Percentiles rank a stretch among this genome's conserved stretches.
Evolutionary conservation across 768 basidiomycete species (phyloP).

Genomic region (Cyclocybe cylindracea): DNA sequence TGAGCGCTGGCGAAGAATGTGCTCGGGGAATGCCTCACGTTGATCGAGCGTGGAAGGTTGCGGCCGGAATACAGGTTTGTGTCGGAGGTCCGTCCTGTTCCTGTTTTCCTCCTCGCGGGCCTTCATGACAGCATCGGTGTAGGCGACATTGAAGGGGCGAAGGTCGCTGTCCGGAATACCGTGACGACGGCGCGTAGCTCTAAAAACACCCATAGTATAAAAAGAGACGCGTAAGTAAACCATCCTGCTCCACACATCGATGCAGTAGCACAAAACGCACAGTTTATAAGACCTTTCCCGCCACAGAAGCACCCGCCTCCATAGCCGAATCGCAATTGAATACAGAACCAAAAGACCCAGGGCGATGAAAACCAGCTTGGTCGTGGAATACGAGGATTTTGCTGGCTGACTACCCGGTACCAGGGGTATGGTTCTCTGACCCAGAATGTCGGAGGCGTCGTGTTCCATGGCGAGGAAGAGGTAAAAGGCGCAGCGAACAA

Average conservation of each 20-base stretch:
- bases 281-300: conserved; percentile 65
- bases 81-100: conserved; percentile 29
- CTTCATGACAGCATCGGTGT: conserved; percentile 61
- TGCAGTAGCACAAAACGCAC: conserved; percentile 37
- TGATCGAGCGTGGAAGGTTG: conserved; percentile 32
- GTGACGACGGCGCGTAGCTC: conserved; percentile 72
- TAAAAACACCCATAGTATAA: conserved; percentile 24
- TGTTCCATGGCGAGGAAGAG: conserved; percentile 51
- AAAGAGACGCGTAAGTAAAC: conserved; percentile 18
- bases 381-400: conserved; percentile 40
- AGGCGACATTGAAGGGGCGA: conserved; percentile 87
- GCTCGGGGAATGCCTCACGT: conserved; percentile 36
- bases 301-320: conserved; percentile 54
- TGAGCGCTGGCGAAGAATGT: conserved; percentile 45
- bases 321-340: conserved; percentile 36
- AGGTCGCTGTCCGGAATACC: conserved; percentile 85
- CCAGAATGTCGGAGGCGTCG: conserved; percentile 75
- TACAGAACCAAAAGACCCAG: conserved; percentile 38
- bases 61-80: conserved; percentile 31
- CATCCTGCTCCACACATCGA: conserved; percentile 1
- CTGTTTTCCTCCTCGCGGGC: conserved; percentile 54
- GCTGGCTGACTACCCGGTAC: conserved; percentile 27
- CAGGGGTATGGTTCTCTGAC: conserved; percentile 48
- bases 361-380: conserved; percentile 36
- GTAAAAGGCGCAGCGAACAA: conserved; percentile 23